Base-by-base conservation (phyloP, 2,329 filamentous ascomycete genomes). In the Blumeriella jaapii region DNA sequence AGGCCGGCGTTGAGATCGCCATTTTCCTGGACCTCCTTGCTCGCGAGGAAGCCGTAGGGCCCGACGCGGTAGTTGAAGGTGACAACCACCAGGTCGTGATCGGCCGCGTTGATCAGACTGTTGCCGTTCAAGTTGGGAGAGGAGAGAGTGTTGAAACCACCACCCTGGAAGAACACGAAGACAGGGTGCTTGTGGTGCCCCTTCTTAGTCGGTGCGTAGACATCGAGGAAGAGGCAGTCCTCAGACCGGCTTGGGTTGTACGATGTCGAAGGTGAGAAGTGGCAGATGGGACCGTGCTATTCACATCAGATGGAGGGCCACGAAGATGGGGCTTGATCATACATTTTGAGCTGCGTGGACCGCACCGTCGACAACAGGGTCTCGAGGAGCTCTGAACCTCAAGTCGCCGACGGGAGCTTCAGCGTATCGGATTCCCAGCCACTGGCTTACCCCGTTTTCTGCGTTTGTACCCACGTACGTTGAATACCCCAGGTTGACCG, bases 41-140 rank as follows among this genome's bases (percentile, higher is more conserved):
- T 64, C 2, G 72, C 70, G 9, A 87, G 63, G 52, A 86, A 87
- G 0, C 82, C 82, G 46, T 75, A 85, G 0, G 71, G 68, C 0
- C 81, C 81, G 8, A 87, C 78, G 4, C 82, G 74, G 53, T 87
- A 86, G 57, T 85, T 86, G 58, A 83, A 69, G 7, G 67, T 77
- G 2, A 87, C 78, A 0, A 84, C 71, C 0, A 87, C 59, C 16
- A 85, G 76, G 29, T 70, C 64, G 38, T 69, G 59, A 23, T 65
- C 62, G 12, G 71, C 69, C 0, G 74, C 76, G 18, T 63, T 53
- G 17, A 78, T 63, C n/a, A 86, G 56, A 0, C 68, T 71, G 1
- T 65, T 67, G 0, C 71, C 77, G 44, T 83, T 71, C 45, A 70
- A 65, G 41, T 78, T 67, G 1, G 61, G 50, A 37, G 64, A 61